These are phyloP conservation scores for California macrophylla DNA, from an alignment of 441 rosid species.

Conservation along the genomic window DNA sequence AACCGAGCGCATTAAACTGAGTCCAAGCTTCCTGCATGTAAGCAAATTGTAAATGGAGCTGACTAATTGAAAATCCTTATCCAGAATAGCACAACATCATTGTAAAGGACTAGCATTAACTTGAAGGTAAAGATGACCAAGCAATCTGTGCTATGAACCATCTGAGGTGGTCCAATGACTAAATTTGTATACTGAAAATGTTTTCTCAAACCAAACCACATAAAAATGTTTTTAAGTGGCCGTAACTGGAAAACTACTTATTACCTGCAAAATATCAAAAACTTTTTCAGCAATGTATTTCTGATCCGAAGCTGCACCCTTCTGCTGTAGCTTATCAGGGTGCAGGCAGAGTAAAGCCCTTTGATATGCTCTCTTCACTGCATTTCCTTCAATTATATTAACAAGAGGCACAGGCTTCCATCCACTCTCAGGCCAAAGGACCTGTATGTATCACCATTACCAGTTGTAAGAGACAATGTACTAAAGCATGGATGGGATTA, in stretches of 20 bases:
- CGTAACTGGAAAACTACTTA: not conserved
- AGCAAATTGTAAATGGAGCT: not conserved
- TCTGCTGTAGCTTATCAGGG: slow-evolving; percentile 93
- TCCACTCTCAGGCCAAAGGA: slow-evolving; percentile 87
- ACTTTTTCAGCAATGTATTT: slow-evolving; percentile 71
- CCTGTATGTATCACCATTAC: slow-evolving; percentile 27
- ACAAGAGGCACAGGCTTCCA: slow-evolving; percentile 88
- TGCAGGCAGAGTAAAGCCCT: slow-evolving; percentile 81
- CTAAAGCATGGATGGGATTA: not conserved
- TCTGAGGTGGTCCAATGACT: not conserved
- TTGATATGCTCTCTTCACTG: slow-evolving; percentile 83
- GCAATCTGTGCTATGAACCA: too few species aligned
- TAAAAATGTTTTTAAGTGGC: not conserved
- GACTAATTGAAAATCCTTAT: not conserved
- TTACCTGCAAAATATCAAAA: slow-evolving; percentile 79
- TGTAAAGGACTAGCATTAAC: too few species aligned
- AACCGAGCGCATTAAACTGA: not conserved
- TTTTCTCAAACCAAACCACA: not conserved
- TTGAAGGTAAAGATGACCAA: too few species aligned
- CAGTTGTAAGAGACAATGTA: slow-evolving; percentile 3
- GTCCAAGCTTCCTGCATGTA: slow-evolving; percentile 2
- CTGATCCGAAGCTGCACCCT: slow-evolving; percentile 62
- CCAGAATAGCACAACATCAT: not conserved
- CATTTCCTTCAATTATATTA: slow-evolving; percentile 74
- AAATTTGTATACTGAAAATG: not conserved